Conservation (phyloP, 2,329 filamentous ascomycete genomes). For the Pyricularia pennisetigena region DNA sequence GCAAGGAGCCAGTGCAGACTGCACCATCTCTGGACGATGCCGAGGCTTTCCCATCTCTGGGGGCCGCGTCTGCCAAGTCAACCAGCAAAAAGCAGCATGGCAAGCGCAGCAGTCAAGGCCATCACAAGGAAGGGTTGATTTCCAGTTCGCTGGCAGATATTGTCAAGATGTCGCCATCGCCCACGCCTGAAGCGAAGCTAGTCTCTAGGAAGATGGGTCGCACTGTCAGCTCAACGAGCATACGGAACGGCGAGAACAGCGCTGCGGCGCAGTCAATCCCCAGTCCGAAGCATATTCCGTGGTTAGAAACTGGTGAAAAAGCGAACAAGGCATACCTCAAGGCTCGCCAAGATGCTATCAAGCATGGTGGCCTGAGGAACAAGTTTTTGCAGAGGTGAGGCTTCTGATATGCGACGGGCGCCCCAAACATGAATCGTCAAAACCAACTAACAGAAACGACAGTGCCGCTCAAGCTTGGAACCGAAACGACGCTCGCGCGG, state of each 20-base stretch:
- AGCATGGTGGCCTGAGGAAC: constrained; percentile 90
- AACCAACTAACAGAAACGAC: constrained; percentile 3
- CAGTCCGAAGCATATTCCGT: constrained; percentile 84
- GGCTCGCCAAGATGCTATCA: constrained; percentile 89
- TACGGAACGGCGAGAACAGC: constrained; percentile 66
- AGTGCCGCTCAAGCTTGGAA: constrained; percentile 98
- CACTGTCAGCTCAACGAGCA: constrained; percentile 55
- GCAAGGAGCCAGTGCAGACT: constrained; percentile 48
- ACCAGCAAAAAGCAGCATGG: constrained; percentile 81
- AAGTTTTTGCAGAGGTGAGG: constrained; percentile 86
- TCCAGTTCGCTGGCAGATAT: constrained; percentile 85
- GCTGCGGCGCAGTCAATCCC: constrained; percentile 74
- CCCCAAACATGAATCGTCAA: background rate
- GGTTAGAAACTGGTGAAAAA: constrained; percentile 85
- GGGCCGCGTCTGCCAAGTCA: constrained; percentile 63
- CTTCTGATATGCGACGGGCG: background rate
- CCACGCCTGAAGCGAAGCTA: constrained; percentile 49
- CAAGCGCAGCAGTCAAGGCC: constrained; percentile 76
- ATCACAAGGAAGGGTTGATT: constrained; percentile 56
- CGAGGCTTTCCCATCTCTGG: constrained; percentile 87
- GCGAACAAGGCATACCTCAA: constrained; percentile 94
- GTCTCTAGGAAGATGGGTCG: constrained; percentile 49
- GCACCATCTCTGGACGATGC: constrained; percentile 83
- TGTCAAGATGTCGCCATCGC: constrained; percentile 88
- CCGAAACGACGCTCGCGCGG: constrained; percentile 89